Conservation (phyloP, 495 filamentous ascomycete species). For the Penicillium silybi region DNA sequence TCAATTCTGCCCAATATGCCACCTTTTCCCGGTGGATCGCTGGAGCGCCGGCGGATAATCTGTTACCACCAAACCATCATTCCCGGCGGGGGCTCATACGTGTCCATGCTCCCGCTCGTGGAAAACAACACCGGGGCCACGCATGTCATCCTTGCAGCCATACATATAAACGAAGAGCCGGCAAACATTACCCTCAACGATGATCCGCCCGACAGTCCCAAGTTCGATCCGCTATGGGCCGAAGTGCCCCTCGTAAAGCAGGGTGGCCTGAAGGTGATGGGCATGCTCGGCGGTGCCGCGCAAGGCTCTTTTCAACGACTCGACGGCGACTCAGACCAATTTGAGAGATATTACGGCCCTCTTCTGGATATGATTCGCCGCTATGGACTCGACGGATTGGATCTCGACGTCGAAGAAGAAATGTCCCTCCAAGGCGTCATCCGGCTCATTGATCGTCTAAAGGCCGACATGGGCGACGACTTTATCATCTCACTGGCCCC, state of each 20-base stretch:
- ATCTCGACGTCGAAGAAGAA: slow-evolving; percentile 78
- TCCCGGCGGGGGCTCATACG: slow-evolving; percentile 49
- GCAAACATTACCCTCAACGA: slow-evolving; percentile 69
- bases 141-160: slow-evolving; percentile 73
- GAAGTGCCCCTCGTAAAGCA: slow-evolving; percentile 63
- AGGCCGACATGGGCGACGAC: slow-evolving; percentile 61
- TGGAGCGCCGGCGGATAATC: slow-evolving; percentile 48
- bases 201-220: slow-evolving; percentile 55
- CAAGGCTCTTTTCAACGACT: slow-evolving; percentile 64
- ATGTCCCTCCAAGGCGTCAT: slow-evolving; percentile 69
- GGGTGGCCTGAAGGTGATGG: slow-evolving; percentile 66
- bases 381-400: slow-evolving; percentile 63
- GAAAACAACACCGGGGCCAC: slow-evolving; percentile 57
- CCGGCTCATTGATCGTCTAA: slow-evolving; percentile 67
- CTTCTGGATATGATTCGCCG: slow-evolving; percentile 56
- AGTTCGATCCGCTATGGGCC: slow-evolving; percentile 60
- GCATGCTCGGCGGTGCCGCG: slow-evolving; percentile 81
- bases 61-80: slow-evolving; percentile 71
- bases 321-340: slow-evolving; percentile 52
- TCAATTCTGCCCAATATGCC: slow-evolving; percentile 24
- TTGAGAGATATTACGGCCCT: slow-evolving; percentile 64
- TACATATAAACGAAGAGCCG: slow-evolving; percentile 67
- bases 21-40: slow-evolving; percentile 23
- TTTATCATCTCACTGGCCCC: slow-evolving; percentile 79
- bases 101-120: slow-evolving; percentile 69